These are phyloP conservation scores for Claviceps digitariae DNA, from an alignment of 2,329 filamentous ascomycete genomes.

Conservation along the genomic window DNA sequence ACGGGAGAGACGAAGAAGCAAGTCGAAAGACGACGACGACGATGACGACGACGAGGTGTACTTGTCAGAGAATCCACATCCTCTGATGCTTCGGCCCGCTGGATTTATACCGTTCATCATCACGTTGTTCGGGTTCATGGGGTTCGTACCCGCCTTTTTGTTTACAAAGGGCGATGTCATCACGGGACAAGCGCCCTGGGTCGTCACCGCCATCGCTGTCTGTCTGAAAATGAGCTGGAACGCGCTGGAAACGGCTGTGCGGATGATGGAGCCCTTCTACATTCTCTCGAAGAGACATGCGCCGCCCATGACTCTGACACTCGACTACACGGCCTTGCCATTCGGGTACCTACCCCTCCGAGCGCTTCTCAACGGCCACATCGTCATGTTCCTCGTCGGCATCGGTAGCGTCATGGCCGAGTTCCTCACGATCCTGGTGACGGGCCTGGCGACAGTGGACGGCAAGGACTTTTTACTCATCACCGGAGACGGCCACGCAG, in stretches of 20 bases:
- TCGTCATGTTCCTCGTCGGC: slow-evolving; percentile 53
- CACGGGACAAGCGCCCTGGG: slow-evolving; percentile 49
- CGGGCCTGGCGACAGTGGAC: slow-evolving; percentile 50
- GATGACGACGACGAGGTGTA: slow-evolving; percentile 15
- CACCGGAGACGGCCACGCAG: slow-evolving; percentile 7
- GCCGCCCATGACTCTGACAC: slow-evolving; percentile 48
- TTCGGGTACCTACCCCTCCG: slow-evolving; percentile 51
- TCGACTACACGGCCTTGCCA: slow-evolving; percentile 61
- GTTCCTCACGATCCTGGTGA: slow-evolving; percentile 55
- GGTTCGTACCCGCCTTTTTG: slow-evolving; percentile 46
- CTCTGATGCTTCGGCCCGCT: slow-evolving; percentile 49
- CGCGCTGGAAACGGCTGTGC: slow-evolving; percentile 53
- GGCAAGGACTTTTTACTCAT: slow-evolving; percentile 42
- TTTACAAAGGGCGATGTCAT: slow-evolving; percentile 42
- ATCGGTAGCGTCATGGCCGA: slow-evolving; percentile 61
- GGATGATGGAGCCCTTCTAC: slow-evolving; percentile 64
- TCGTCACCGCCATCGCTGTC: slow-evolving; percentile 52
- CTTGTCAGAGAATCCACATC: slow-evolving; percentile 49
- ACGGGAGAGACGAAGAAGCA: slow-evolving; percentile 22
- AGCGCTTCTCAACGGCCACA: slow-evolving; percentile 50
- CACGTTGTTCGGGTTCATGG: slow-evolving; percentile 41
- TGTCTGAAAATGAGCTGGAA: slow-evolving; percentile 55
- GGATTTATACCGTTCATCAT: slow-evolving; percentile 48
- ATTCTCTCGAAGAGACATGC: slow-evolving; percentile 54
- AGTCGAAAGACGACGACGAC: slow-evolving; percentile 27